Conservation (phyloP, 2,329 filamentous ascomycete species). For the Fusarium chaquense region DNA sequence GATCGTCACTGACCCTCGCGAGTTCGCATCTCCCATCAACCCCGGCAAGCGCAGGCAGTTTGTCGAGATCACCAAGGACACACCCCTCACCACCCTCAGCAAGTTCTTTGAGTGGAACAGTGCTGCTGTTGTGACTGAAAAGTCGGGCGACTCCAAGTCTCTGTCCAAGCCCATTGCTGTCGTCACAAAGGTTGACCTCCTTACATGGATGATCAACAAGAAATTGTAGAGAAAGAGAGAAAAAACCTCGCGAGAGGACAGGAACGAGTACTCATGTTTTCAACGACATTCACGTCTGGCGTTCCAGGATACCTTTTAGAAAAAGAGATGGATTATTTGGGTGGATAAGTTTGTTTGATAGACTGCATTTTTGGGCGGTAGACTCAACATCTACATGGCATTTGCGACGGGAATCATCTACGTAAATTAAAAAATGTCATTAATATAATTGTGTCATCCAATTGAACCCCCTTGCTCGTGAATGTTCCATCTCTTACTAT, state of each 20-base stretch:
- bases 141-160: conserved; percentile 65
- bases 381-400: conserved; percentile 59
- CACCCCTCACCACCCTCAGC: conserved; percentile 83
- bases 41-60: conserved; percentile 74
- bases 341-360: conserved; percentile 30
- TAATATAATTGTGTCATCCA: conserved; percentile 41
- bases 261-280: conserved; percentile 52
- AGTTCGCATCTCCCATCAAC: conserved; percentile 62
- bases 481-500: conserved; percentile 28
- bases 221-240: conserved; percentile 47
- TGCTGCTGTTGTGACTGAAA: conserved; percentile 92
- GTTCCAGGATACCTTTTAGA: conserved; percentile 47
- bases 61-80: conserved; percentile 94
- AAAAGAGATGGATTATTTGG: conserved; percentile 35
- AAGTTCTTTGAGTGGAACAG: conserved; percentile 99
- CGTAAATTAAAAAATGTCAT: conserved; percentile 44
- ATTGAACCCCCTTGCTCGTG: neutral
- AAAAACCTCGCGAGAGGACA: conserved; percentile 35
- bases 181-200: conserved; percentile 94
- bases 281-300: conserved; percentile 50
- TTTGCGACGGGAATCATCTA: conserved; percentile 34
- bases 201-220: conserved; percentile 89
- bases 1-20: conserved; percentile 87
- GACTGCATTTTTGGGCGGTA: conserved; percentile 47
- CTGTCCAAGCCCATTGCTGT: conserved; percentile 85